Conservation (phyloP, 345 rosid genomes). For the Brassica rapa region DNA sequence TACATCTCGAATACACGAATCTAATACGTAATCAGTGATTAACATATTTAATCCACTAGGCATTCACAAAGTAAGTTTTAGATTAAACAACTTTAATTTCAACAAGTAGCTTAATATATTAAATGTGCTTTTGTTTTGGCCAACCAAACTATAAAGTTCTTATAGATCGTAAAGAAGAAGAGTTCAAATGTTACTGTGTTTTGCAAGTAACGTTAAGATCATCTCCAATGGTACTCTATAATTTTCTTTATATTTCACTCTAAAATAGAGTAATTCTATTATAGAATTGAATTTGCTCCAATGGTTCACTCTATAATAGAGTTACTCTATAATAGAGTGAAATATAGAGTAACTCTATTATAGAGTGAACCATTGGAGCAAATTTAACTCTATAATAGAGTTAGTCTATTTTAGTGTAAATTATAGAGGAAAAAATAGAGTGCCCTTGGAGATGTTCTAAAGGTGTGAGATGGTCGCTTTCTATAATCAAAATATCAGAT, state of each 20-base stretch:
- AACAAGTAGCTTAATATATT: background rate
- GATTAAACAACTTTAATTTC: background rate
- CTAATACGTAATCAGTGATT: background rate
- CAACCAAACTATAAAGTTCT: background rate
- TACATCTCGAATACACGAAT: background rate
- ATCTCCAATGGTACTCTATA: too few relatives aligned
- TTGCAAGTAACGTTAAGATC: background rate
- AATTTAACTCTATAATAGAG: too few relatives aligned
- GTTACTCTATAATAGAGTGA: too few relatives aligned
- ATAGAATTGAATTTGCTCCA: too few relatives aligned
- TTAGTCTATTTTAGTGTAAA: too few relatives aligned
- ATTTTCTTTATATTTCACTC: too few relatives aligned
- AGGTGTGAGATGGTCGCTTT: background rate
- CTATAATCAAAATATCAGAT: background rate
- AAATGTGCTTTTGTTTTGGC: background rate
- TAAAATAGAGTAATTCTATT: too few relatives aligned
- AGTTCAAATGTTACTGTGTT: background rate
- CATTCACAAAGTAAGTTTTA: background rate
- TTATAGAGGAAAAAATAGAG: too few relatives aligned
- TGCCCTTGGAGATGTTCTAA: too few relatives aligned
- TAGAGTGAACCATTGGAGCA: too few relatives aligned
- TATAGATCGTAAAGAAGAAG: background rate
- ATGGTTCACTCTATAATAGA: too few relatives aligned
- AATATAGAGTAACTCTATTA: too few relatives aligned
- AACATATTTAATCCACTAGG: background rate